A percentile compares a stretch with the other conserved stretches of the same genome.
Evolutionary conservation across 148 eudicot species (phyloP).

Genomic region (Fagopyrum tataricum): DNA sequence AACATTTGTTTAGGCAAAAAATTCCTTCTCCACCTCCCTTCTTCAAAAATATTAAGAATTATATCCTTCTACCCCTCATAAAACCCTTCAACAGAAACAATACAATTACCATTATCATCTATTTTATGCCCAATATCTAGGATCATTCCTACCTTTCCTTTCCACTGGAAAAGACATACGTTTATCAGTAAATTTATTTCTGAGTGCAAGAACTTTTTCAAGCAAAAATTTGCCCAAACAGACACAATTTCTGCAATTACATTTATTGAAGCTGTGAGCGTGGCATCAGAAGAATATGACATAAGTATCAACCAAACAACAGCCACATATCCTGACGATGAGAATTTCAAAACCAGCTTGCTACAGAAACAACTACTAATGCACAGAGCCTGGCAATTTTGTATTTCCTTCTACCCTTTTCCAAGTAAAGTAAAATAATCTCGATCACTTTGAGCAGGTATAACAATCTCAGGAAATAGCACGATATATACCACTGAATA

Average conservation of each 20-base stretch:
- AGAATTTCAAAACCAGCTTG: neutral
- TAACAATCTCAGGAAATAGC: neutral
- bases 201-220: neutral
- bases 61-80: neutral
- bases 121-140: neutral
- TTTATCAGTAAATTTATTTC: neutral
- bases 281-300: neutral
- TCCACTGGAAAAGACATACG: neutral
- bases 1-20: neutral
- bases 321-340: neutral
- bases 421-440: neutral
- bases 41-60: neutral
- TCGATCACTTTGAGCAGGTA: neutral
- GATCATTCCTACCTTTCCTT: neutral
- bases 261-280: neutral
- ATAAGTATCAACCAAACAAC: neutral
- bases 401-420: neutral
- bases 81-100: neutral
- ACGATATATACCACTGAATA: neutral
- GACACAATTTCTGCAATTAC: neutral
- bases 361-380: neutral
- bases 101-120: neutral
- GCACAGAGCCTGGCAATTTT: neutral
- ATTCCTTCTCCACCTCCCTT: neutral
- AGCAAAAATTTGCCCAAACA: neutral